A percentile compares a stretch with the other conserved stretches of the same genome.
Evolutionary conservation across 2,329 filamentous ascomycete genomes (phyloP).

Genomic region (Ophiostoma novo-ulmi): DNA sequence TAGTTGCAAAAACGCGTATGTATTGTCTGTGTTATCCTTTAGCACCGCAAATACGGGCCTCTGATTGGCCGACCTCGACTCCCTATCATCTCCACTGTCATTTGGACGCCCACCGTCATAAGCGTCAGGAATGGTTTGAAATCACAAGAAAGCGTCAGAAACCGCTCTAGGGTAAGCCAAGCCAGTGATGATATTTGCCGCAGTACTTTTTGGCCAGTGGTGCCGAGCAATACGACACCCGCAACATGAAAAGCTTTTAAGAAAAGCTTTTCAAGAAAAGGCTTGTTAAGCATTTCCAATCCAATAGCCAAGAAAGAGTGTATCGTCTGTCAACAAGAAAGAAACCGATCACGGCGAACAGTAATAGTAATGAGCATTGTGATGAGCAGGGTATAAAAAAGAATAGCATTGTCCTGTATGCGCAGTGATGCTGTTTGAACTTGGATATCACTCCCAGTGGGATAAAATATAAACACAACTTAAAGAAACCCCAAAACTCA

Average conservation of each 20-base stretch:
- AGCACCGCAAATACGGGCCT: too few relatives aligned
- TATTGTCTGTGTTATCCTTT: too few relatives aligned
- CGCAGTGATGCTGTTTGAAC: not conserved
- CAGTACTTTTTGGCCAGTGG: not conserved
- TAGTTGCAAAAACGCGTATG: too few relatives aligned
- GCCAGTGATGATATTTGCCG: not conserved
- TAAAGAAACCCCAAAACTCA: not conserved
- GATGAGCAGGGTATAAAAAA: not conserved
- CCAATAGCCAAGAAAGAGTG: not conserved
- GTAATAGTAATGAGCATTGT: not conserved
- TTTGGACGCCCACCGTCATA: not conserved
- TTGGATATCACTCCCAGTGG: not conserved
- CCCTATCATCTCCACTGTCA: too few relatives aligned
- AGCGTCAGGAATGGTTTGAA: not conserved
- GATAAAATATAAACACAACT: not conserved
- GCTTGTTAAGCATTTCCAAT: not conserved
- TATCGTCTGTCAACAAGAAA: not conserved
- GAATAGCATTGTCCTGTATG: not conserved
- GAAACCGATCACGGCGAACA: not conserved
- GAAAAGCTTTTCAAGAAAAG: not conserved
- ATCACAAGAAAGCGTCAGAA: not conserved
- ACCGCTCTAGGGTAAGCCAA: not conserved
- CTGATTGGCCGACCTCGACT: too few relatives aligned
- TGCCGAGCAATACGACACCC: not conserved
- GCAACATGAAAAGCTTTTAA: not conserved